Evolutionary conservation across 1,284 basidiomycete genomes (phyloP).

Genomic region (Agroathelia rolfsii): DNA sequence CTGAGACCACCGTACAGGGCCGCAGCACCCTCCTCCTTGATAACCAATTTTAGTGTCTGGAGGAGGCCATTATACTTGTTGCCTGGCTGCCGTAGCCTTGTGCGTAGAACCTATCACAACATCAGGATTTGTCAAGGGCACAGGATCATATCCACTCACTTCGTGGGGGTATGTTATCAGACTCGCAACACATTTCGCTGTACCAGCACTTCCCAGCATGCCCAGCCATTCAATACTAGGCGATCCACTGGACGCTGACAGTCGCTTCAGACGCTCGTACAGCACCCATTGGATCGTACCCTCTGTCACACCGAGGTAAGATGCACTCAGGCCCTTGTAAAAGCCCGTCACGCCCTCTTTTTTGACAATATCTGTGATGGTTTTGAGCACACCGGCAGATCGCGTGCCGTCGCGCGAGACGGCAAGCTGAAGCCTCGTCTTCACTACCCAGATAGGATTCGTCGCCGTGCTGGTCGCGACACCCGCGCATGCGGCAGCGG

Average conservation of each 20-base stretch:
- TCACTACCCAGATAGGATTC: slow-evolving; percentile 98
- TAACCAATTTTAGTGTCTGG: slow-evolving; percentile 80
- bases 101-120: slow-evolving; percentile 68
- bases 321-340: slow-evolving; percentile 92
- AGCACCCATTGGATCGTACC: slow-evolving; percentile 97
- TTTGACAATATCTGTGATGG: slow-evolving; percentile 65
- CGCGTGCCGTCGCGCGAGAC: slow-evolving; percentile 19
- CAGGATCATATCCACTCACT: slow-evolving; percentile 33
- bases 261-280: slow-evolving; percentile 78
- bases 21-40: slow-evolving; percentile 82
- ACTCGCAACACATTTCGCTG: slow-evolving; percentile 89
- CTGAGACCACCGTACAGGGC: slow-evolving; percentile 89
- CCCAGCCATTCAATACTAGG: slow-evolving; percentile 62
- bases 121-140: slow-evolving; percentile 1
- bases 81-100: slow-evolving; percentile 83
- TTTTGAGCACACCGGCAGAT: slow-evolving; percentile 48
- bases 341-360: slow-evolving; percentile 84
- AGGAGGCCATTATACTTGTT: slow-evolving; percentile 81
- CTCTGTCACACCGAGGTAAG: slow-evolving; percentile 93
- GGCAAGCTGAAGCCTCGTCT: slow-evolving; percentile 83
- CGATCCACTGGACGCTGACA: slow-evolving; percentile 44
- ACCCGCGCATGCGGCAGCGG: slow-evolving; percentile 80
- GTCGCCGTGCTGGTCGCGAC: slow-evolving; percentile 84
- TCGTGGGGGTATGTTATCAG: slow-evolving; percentile 96
- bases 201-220: slow-evolving; percentile 86